Conservation (phyloP, 2,329 filamentous ascomycete species). For the Metarhizium album region DNA sequence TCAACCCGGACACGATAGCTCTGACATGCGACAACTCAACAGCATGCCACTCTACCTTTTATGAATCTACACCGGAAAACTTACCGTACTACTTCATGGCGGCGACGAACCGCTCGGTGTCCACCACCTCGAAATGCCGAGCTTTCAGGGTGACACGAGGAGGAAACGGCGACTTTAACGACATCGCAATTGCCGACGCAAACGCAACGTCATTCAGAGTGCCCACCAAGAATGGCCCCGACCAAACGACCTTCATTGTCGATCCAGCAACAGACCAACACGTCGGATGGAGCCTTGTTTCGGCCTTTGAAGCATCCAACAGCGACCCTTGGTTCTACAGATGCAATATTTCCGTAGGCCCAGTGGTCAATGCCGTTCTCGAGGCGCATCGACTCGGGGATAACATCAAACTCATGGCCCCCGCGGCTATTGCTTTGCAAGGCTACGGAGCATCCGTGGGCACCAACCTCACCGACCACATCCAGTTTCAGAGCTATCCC, state of each 20-base stretch:
- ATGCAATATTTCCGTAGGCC: slow-evolving; percentile 26
- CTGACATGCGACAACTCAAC: slow-evolving; percentile 22
- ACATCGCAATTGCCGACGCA: slow-evolving; percentile 18
- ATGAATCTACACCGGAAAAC: slow-evolving; percentile 18
- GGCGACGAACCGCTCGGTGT: slow-evolving; percentile 23
- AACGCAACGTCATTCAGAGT: slow-evolving; percentile 14
- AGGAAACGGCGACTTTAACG: slow-evolving; percentile 18
- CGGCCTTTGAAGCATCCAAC: slow-evolving; percentile 27
- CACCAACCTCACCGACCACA: slow-evolving; percentile 12
- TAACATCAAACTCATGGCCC: slow-evolving; percentile 22
- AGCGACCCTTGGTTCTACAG: slow-evolving; percentile 28
- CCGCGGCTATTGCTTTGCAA: slow-evolving; percentile 28
- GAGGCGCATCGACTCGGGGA: slow-evolving; percentile 25
- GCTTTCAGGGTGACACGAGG: slow-evolving; percentile 19
- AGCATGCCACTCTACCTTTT: slow-evolving; percentile 26
- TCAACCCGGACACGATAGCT: slow-evolving; percentile 16
- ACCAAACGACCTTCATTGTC: slow-evolving; percentile 28
- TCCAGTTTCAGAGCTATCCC: slow-evolving; percentile 31
- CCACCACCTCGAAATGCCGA: slow-evolving; percentile 18
- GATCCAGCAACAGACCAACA: slow-evolving; percentile 15
- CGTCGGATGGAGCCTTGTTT: slow-evolving; percentile 17
- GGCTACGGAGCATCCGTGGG: slow-evolving; percentile 21
- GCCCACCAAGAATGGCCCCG: slow-evolving; percentile 17
- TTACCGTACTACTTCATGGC: slow-evolving; percentile 11
- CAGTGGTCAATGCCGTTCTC: slow-evolving; percentile 23